Evolutionary conservation across 116 monocot species (phyloP).

Genomic region (Cymodocea nodosa): DNA sequence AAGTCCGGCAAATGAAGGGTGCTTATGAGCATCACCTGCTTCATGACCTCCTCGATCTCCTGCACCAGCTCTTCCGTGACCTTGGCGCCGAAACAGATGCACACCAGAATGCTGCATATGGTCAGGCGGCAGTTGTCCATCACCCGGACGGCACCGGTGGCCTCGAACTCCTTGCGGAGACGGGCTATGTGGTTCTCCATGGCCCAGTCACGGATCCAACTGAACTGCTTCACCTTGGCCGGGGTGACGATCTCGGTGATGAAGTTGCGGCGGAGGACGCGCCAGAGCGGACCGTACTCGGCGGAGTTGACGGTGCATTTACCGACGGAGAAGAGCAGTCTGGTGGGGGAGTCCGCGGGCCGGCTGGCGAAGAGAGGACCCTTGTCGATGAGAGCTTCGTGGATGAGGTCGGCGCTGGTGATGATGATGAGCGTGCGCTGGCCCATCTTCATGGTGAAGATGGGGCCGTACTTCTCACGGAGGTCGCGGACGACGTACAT

Average conservation of each 20-base stretch:
- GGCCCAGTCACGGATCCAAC: constrained; percentile 88
- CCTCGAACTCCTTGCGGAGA: constrained; percentile 21
- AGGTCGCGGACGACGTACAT: constrained; percentile 13
- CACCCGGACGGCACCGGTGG: constrained; percentile 24
- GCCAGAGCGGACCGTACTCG: constrained; percentile 18
- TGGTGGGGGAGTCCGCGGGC: constrained; percentile 4
- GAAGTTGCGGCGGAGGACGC: constrained; percentile 15
- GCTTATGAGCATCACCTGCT: constrained; percentile 80
- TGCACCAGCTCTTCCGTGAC: constrained; percentile 38
- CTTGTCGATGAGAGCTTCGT: constrained; percentile 11
- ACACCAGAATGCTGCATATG: constrained; percentile 79
- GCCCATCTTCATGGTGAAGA: constrained; percentile 14
- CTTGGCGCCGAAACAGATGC: constrained; percentile 81
- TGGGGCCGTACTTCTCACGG: constrained; percentile 12
- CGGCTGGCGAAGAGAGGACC: constrained; percentile 15
- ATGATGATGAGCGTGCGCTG: constrained; percentile 10
- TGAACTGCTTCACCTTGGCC: constrained; percentile 26
- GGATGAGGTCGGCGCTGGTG: constrained; percentile 8
- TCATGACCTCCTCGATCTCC: constrained; percentile 69
- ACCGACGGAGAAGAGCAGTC: constrained; percentile 10
- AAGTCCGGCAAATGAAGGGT: constrained; percentile 74
- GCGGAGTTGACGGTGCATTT: constrained; percentile 14
- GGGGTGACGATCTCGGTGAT: constrained; percentile 6
- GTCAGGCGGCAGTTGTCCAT: constrained; percentile 68
- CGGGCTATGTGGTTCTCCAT: constrained; percentile 45